These are phyloP conservation scores for Onygenales sp. DNA, from an alignment of 2,329 filamentous ascomycete genomes.

Conservation along the genomic window DNA sequence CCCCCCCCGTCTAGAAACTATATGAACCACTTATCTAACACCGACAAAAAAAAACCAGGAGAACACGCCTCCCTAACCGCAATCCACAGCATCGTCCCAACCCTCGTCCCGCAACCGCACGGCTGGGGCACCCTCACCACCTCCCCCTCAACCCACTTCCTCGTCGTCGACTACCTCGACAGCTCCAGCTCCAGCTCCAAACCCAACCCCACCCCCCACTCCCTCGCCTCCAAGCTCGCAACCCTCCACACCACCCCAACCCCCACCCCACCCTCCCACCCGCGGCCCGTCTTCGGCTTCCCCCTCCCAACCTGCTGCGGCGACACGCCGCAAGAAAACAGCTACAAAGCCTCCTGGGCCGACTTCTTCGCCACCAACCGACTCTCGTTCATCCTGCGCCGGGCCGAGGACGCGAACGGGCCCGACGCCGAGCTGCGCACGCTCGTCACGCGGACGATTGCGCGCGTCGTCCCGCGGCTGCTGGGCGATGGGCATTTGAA, in stretches of 20 bases:
- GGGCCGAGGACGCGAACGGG: conserved; percentile 53
- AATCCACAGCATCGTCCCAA: conserved; percentile 61
- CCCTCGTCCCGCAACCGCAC: conserved; percentile 64
- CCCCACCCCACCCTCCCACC: conserved; percentile 44
- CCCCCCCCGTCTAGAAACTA: neutral
- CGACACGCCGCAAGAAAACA: conserved; percentile 71
- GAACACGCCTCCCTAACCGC: conserved; percentile 79
- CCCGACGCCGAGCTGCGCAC: conserved; percentile 50
- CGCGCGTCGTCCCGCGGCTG: conserved; percentile 63
- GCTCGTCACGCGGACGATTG: conserved; percentile 56
- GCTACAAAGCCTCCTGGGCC: conserved; percentile 63
- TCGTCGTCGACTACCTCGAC: conserved; percentile 73
- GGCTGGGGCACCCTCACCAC: conserved; percentile 56
- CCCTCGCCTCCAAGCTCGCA: conserved; percentile 67
- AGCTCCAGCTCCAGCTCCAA: conserved; percentile 33
- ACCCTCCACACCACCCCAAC: conserved; percentile 68
- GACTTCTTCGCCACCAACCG: conserved; percentile 76
- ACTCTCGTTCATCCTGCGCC: conserved; percentile 54
- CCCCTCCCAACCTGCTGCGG: conserved; percentile 80
- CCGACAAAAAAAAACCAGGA: conserved; percentile 36
- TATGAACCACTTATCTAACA: neutral
- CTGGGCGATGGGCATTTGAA: conserved; percentile 59
- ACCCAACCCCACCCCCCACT: conserved; percentile 16
- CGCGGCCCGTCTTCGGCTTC: conserved; percentile 67
- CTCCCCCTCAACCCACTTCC: conserved; percentile 31